Evolutionary conservation across 1,284 basidiomycete species (phyloP).

Genomic region (Naganishia sp.): DNA sequence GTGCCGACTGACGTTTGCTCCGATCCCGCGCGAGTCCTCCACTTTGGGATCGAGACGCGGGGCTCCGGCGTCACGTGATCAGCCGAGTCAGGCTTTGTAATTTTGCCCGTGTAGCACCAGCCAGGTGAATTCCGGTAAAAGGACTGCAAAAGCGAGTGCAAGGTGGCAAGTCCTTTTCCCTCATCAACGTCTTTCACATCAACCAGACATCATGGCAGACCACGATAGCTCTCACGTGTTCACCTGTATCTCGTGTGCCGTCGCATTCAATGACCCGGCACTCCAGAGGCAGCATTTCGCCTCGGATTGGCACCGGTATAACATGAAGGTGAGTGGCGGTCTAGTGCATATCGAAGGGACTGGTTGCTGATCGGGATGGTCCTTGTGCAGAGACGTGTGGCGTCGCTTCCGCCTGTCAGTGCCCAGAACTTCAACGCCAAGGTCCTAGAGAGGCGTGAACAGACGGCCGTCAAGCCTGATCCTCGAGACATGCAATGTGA

Average conservation of each 20-base stretch:
- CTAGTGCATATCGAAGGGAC: background rate
- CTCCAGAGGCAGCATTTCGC: constrained; percentile 90
- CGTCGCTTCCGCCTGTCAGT: constrained; percentile 83
- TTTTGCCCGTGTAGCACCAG: constrained; percentile 10
- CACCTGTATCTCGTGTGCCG: constrained; percentile 89
- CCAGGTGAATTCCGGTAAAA: constrained; percentile 4
- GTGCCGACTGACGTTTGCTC: background rate
- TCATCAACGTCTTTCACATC: background rate
- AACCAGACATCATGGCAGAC: constrained; percentile 21
- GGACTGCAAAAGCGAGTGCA: background rate
- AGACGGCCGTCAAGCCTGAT: constrained; percentile 70
- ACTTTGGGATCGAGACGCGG: background rate
- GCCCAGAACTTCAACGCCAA: constrained; percentile 83
- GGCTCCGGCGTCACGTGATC: constrained; percentile 17
- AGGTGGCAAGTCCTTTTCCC: background rate
- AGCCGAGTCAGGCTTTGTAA: constrained; percentile 15
- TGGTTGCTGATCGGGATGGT: background rate
- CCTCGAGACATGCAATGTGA: constrained; percentile 68
- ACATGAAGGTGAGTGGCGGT: constrained; percentile 69
- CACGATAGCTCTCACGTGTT: constrained; percentile 56
- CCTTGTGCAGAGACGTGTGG: constrained; percentile 69
- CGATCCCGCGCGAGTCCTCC: constrained; percentile 8
- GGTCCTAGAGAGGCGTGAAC: constrained; percentile 73
- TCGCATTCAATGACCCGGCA: constrained; percentile 80
- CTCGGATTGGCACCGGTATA: constrained; percentile 95